Base-by-base conservation (phyloP, 2,329 filamentous ascomycete species). In the Pseudopithomyces chartarum region DNA sequence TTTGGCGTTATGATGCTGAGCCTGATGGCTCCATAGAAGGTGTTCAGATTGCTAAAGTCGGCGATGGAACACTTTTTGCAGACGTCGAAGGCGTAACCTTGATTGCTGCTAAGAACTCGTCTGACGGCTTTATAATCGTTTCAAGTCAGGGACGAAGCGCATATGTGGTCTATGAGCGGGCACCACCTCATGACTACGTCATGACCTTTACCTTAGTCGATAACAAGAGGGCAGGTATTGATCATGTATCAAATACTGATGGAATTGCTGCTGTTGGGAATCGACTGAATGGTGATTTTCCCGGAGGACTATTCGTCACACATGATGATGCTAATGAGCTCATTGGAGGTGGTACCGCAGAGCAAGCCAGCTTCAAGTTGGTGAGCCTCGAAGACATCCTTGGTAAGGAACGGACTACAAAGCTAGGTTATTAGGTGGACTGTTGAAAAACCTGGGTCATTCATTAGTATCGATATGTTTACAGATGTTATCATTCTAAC, bases 71-170 rank as follows among this genome's bases (percentile, higher is more conserved):
- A 1, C 76, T 84, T n/a, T 76, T 78, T 47, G 81, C 81, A 1
- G 82, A 85, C 19, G 80, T 84, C n/a, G 83, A 85, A 57, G 83
- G 83, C 10, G 77, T 85, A 11, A 81, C 82, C 0, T 70, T 85
- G 0, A 76, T 84, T 0, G 73, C 78, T n/a, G 82, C 82, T 3
- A 66, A 75, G 44, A 77, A 71, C 0, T 72, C 77, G 0, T 66
- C 78, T 2, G 64, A 78, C 17, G 82, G 82, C 0, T 84, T 81
- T 66, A 76, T 85, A 22, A 68, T 85, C 15, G 81, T 83, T 6
- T 84, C 80, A 2, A 80, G 77, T 56, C 82, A 85, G 59, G 82
- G 82, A 3, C 80, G 84, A 32, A 84, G 81, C 55, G 78, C 81
- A 1, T 84, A 82, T 63, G 79, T 82, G 48, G 73, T 84, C 38